These are phyloP conservation scores for Moesziomyces globuligerus DNA, from an alignment of 1,284 basidiomycete genomes.

Conservation along the genomic window DNA sequence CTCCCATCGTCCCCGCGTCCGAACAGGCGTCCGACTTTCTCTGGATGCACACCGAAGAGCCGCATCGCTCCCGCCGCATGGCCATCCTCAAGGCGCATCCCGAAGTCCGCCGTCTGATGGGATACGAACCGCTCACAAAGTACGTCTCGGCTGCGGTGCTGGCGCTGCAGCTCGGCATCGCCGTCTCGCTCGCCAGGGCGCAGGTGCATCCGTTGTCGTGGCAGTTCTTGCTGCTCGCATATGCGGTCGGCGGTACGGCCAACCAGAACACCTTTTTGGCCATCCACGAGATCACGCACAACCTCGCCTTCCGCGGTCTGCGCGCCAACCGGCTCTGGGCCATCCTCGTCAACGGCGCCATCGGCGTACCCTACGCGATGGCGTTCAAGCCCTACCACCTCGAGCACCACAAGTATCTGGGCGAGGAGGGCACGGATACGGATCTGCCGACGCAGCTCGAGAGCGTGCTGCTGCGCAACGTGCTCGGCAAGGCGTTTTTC, in stretches of 20 bases:
- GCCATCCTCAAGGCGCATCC: constrained; percentile 94
- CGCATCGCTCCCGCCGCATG: constrained; percentile 85
- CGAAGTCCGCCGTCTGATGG: constrained; percentile 93
- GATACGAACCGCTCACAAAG: constrained; percentile 88
- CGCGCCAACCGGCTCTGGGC: constrained; percentile 86
- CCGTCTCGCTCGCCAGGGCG: constrained; percentile 68
- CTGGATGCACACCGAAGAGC: constrained; percentile 97
- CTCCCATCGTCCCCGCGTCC: constrained; percentile 49
- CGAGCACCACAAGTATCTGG: constrained; percentile 83
- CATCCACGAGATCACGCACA: constrained; percentile 98
- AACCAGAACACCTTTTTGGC: constrained; percentile 98
- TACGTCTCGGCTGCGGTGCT: constrained; percentile 85
- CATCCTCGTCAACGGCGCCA: constrained; percentile 89
- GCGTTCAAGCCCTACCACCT: constrained; percentile 97
- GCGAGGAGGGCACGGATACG: constrained; percentile 95
- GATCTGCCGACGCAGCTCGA: constrained; percentile 90
- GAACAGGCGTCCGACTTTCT: constrained; percentile 70
- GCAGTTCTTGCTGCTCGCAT: constrained; percentile 80
- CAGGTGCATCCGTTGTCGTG: constrained; percentile 75
- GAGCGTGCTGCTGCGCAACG: constrained; percentile 87
- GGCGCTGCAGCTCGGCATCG: constrained; percentile 77
- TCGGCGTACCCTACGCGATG: constrained; percentile 92
- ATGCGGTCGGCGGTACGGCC: constrained; percentile 88
- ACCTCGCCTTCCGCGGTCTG: constrained; percentile 88
- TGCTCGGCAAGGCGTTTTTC: constrained; percentile 97